Base-by-base conservation (phyloP, 2,329 filamentous ascomycete genomes). In the Venturia nashicola region DNA sequence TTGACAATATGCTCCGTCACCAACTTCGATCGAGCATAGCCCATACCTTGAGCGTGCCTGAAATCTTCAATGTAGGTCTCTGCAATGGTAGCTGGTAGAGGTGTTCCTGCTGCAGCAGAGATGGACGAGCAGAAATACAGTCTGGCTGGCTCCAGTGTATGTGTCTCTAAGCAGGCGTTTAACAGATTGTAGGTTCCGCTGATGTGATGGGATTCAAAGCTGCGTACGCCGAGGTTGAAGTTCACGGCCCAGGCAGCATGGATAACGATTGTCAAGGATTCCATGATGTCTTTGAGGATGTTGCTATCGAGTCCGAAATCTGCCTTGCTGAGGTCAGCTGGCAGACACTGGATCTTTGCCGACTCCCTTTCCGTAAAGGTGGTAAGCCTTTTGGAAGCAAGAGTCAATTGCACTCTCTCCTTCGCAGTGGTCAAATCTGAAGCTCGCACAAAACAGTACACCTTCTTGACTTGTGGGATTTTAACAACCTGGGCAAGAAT, bases 231-330 rank as follows among this genome's bases (percentile, higher is more conserved):
- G 67, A 83, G 76, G 69, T 82, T 83, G 73, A 84, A 84, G 69
- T 84, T 83, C 36, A 84, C 82, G 1, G 79, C 73, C 81, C 81
- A 83, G 0, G 81, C 80, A 66, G 75, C 75, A 72, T 83, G 80
- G 34, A 83, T 78, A 23, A 82, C 75, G 14, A 70, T 69, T 0
- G 76, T 76, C 1, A 83, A 68, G 1, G 60, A 68, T 0, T 59
- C 64, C 4, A 57, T 62, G 7, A 73, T 62, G 2, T 66, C 59
- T 1, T 65, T 57, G 5, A 70, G 43, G 11, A 61, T 72, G 60
- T 76, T 69, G 16, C 11, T 32, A 32, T 46, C 42, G 8, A 62
- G 61, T 2, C 61, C 27, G 12, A 62, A 54, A 39, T 62, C 44
- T 32, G 40, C 20, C 18, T 51, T 46, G 20, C 61, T 62, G n/a